Base-by-base conservation (phyloP, 1,139 yeast genomes). In the Candida anutae region DNA sequence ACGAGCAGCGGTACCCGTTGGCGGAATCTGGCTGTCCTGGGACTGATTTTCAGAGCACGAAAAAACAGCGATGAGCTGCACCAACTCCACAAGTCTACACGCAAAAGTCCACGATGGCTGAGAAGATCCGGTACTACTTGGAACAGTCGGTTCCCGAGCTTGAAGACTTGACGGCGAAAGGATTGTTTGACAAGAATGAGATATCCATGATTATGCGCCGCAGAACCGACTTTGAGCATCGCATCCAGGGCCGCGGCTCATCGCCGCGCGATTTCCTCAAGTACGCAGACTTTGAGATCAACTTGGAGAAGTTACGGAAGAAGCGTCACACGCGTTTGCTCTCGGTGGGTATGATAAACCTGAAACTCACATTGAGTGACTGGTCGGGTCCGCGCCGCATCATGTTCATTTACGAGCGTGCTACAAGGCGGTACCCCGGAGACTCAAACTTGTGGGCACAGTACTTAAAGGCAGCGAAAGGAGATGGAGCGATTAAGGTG, bases 141-240 rank as follows among this genome's bases (percentile, higher is more conserved):
- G 94, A 76, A 55, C 87, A 77, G 55, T 70, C 88, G 6, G 88
- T 90, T 46, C 95, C 95, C 0, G 99, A 93, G 56, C 69, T 93
- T 34, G 90, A 87, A 46, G 98, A 90, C 49, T 70, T 93, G 27
- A 77, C 80, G 37, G 73, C 71, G 36, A 81, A 84, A 48, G 90
- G 88, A 2, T 62, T 93, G 12, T 93, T 90, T 52, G 77, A 72
- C 22, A 76, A 79, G 45, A 71, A 73, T 45, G 98, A 93, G 53
- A 76, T 87, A 41, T 77, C 80, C 28, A 70, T 74, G 64, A 81
- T 93, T 35, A 85, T 90, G 88, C 77, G 90, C 58, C 75, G 87
- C 50, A 73, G 98, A 58, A 88, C 97, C 0, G 96, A 88, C 54
- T 90, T 87, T 45, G 99, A 93, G 55, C 95, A 90, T 53, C 62